Conservation (phyloP, 2,329 filamentous ascomycete genomes). For the Paraphoma sp. region DNA sequence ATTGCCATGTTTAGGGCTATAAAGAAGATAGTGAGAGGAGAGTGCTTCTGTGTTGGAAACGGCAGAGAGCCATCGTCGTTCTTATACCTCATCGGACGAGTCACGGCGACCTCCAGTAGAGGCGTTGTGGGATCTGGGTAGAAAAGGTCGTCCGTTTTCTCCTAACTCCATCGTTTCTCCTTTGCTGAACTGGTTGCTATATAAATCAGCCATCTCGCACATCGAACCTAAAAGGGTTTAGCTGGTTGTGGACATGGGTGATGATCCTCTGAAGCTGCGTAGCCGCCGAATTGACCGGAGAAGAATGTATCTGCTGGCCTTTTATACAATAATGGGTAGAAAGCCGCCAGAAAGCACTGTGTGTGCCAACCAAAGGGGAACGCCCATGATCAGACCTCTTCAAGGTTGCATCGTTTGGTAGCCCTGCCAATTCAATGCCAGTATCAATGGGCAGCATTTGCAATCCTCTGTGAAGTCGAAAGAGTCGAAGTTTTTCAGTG, state of each 20-base stretch:
- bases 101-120: neutral
- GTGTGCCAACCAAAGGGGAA: too few species aligned
- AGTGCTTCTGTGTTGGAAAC: neutral
- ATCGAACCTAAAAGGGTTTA: conserved; percentile 1
- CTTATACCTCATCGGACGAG: neutral
- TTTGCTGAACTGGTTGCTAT: neutral
- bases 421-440: too few species aligned
- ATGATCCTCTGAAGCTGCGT: neutral
- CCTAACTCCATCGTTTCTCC: neutral
- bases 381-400: too few species aligned
- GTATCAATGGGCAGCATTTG: too few species aligned
- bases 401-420: too few species aligned
- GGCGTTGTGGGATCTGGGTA: neutral
- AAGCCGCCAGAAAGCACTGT: too few species aligned
- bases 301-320: too few species aligned
- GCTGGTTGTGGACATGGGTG: neutral
- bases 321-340: too few species aligned
- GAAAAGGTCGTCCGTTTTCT: neutral
- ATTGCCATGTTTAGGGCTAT: neutral
- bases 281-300: neutral
- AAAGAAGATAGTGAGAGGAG: too few species aligned
- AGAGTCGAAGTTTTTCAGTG: too few species aligned
- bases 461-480: too few species aligned
- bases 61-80: neutral
- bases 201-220: neutral